Conservation (phyloP, 108 stramenopile species). For the Skeletonema potamos region DNA sequence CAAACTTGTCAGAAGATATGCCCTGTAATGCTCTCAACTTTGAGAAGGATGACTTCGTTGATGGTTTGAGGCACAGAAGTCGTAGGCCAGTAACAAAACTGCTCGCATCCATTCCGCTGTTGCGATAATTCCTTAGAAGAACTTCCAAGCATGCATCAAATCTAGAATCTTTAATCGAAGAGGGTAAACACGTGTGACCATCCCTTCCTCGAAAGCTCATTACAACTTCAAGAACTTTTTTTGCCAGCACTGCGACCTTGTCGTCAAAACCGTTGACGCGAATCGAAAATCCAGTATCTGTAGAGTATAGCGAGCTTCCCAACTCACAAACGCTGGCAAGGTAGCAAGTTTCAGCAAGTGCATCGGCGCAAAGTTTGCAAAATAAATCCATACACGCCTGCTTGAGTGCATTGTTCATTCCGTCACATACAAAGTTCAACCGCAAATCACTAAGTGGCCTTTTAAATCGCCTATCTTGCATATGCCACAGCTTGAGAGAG, state of each 20-base stretch:
- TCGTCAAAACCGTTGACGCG: conserved; percentile 81
- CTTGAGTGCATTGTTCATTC: conserved; percentile 67
- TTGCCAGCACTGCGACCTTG: conserved; percentile 65
- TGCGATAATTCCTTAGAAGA: conserved; percentile 56
- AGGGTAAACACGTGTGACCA: conserved; percentile 43
- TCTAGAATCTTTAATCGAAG: conserved; percentile 48
- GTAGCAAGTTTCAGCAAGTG: conserved; percentile 69
- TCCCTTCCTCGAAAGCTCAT: conserved; percentile 63
- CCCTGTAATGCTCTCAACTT: conserved; percentile 63
- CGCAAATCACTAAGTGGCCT: conserved; percentile 83
- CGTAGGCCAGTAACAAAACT: conserved; percentile 54
- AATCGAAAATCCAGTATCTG: conserved; percentile 70
- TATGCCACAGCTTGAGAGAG: conserved; percentile 70
- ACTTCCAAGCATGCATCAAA: conserved; percentile 76
- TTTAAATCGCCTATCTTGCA: conserved; percentile 84
- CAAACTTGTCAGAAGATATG: conserved; percentile 50
- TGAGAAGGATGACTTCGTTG: conserved; percentile 53
- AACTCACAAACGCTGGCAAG: conserved; percentile 77
- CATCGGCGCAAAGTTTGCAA: conserved; percentile 66
- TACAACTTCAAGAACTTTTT: conserved; percentile 48
- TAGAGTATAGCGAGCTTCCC: conserved; percentile 52
- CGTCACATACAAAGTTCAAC: conserved; percentile 56
- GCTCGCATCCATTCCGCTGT: conserved; percentile 70
- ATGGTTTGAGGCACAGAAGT: conserved; percentile 60
- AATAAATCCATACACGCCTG: conserved; percentile 73